Conservation (phyloP, 2,329 filamentous ascomycete genomes). For the Dactylella cylindrospora region DNA sequence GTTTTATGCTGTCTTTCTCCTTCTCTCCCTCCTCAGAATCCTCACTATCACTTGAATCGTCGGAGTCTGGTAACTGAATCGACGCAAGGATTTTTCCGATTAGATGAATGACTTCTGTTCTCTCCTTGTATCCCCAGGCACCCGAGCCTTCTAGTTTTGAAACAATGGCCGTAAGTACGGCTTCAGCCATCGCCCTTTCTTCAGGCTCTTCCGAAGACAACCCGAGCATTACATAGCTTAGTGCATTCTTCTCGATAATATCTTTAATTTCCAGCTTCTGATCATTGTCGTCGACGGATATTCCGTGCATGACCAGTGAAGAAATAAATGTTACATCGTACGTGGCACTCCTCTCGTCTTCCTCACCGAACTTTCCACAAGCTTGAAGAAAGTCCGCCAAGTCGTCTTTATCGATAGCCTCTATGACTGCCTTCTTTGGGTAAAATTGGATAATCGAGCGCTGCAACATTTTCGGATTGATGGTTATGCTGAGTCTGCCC, state of each 20-base stretch:
- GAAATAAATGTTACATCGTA: conserved; percentile 27
- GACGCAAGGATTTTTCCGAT: conserved; percentile 46
- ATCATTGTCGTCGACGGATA: conserved; percentile 12
- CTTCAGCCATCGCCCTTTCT: conserved; percentile 45
- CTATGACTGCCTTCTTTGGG: conserved; percentile 9
- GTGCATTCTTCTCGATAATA: conserved; percentile 44
- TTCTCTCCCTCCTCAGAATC: no score
- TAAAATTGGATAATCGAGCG: conserved; percentile 42
- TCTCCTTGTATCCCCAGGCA: conserved; percentile 17
- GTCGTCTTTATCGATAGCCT: not conserved
- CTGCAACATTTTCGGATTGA: conserved; percentile 39
- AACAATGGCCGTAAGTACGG: conserved; percentile 41
- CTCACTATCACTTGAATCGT: no score
- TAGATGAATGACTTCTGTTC: conserved; percentile 46
- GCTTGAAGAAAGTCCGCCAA: conserved; percentile 11
- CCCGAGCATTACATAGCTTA: conserved; percentile 45
- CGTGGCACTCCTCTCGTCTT: conserved; percentile 2
- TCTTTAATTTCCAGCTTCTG: conserved; percentile 44
- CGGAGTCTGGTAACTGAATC: conserved; percentile 10
- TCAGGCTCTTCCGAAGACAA: conserved; percentile 40
- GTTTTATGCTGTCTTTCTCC: conserved; percentile 5
- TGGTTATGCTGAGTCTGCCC: conserved; percentile 36
- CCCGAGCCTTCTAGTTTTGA: conserved; percentile 44
- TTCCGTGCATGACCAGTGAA: conserved; percentile 14
- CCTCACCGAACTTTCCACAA: conserved; percentile 6